Conservation (phyloP, 192 early-diverging fungal species). For the Backusella mclennaniae region DNA sequence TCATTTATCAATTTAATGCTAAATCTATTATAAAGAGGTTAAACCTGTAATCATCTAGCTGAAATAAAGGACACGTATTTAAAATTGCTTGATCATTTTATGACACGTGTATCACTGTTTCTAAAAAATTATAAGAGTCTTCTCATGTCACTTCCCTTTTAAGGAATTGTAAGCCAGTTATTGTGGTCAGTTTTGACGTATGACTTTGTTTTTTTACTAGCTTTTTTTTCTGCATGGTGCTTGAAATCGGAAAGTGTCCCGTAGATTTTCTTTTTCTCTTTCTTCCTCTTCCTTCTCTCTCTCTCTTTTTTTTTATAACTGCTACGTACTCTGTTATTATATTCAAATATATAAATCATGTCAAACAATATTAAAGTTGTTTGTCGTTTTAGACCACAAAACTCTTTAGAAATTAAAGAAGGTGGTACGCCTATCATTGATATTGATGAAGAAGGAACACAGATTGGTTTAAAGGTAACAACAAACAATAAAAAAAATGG, state of each 20-base stretch:
- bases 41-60: too few species aligned
- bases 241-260: neutral
- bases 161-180: neutral
- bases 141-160: neutral
- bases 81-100: too few species aligned
- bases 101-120: too few species aligned
- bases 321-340: neutral
- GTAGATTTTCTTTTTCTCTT: neutral
- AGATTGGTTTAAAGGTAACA: conserved; percentile 42
- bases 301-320: neutral
- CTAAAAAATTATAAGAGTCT: too few species aligned
- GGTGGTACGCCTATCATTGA: conserved; percentile 86
- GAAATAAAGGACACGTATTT: too few species aligned
- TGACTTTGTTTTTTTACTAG: neutral
- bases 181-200: neutral
- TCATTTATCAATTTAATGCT: too few species aligned
- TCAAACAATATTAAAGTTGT: conserved; percentile 93
- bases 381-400: conserved; percentile 96
- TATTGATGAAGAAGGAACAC: conserved; percentile 72
- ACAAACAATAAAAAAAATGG: neutral
- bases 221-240: neutral
- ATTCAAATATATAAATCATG: conserved; percentile 5
- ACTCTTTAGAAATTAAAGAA: conserved; percentile 85
- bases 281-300: neutral
- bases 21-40: too few species aligned